A percentile compares a stretch with the other conserved stretches of the same genome.
These are phyloP conservation scores for Hypoxylon sp. DNA, from an alignment of 2,329 filamentous ascomycete genomes.

Conservation along the genomic window DNA sequence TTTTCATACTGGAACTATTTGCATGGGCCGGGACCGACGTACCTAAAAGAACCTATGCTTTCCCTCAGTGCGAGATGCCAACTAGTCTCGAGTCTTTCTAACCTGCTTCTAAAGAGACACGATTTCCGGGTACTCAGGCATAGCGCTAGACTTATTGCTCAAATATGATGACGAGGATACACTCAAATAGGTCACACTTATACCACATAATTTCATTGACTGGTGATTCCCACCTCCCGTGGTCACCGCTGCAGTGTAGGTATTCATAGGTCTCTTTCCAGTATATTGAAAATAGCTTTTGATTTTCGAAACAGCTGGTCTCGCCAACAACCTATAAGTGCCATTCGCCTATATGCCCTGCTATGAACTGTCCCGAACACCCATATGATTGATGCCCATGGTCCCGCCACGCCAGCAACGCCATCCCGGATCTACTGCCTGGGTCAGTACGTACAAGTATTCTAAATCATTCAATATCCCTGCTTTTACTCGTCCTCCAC, in stretches of 20 bases:
- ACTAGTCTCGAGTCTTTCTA: too few species aligned
- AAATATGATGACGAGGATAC: too few species aligned
- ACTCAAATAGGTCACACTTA: not conserved
- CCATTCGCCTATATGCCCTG: constrained; percentile 16
- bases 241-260: not conserved
- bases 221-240: too few species aligned
- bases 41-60: not conserved
- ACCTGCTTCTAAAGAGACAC: too few species aligned
- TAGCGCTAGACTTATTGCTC: too few species aligned
- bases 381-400: not conserved
- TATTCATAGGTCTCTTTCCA: not conserved
- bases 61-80: too few species aligned
- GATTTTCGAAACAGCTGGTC: constrained; percentile 16
- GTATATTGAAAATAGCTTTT: constrained; percentile 3
- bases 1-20: not conserved
- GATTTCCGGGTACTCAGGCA: too few species aligned
- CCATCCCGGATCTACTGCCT: constrained; percentile 19
- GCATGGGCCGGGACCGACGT: not conserved
- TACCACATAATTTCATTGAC: not conserved
- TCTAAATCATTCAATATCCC: constrained; percentile 6
- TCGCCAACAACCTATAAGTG: constrained; percentile 17
- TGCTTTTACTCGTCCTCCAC: constrained; percentile 36
- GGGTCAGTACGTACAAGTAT: not conserved
- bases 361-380: constrained; percentile 12
- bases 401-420: constrained; percentile 27